phyloP scores from a whole-genome alignment of 2,329 filamentous ascomycete species.

The Penicillium verrucosum region DNA sequence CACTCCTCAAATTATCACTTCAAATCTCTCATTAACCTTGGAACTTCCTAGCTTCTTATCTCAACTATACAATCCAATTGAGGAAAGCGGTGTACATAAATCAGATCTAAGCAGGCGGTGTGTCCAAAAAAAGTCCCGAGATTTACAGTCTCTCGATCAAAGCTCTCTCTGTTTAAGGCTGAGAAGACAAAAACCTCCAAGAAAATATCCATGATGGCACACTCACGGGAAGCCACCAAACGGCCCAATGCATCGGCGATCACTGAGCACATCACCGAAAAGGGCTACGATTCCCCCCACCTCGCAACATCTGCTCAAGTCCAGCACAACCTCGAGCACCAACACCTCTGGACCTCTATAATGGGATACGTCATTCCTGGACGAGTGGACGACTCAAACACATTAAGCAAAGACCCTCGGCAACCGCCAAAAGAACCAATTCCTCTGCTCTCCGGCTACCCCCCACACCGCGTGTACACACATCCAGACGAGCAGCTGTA shows the following conservation, averaged over 20 bases:
- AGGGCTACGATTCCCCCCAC: conserved; percentile 25
- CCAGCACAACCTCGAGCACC: conserved; percentile 61
- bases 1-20: not conserved
- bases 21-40: not conserved
- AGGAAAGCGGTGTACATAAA: conserved; percentile 12
- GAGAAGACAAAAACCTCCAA: not conserved
- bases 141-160: conserved; percentile 1
- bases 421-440: conserved; percentile 25
- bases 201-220: conserved; percentile 16
- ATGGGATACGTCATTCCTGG: conserved; percentile 42
- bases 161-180: not conserved
- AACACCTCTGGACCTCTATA: conserved; percentile 61
- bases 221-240: not conserved
- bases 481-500: conserved; percentile 64
- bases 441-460: conserved; percentile 58
- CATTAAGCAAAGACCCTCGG: not conserved
- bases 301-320: conserved; percentile 56
- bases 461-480: conserved; percentile 58
- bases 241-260: conserved; percentile 38
- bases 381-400: not conserved
- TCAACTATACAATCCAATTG: not conserved
- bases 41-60: not conserved
- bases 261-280: conserved; percentile 37
- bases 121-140: not conserved
- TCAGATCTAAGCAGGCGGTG: conserved; percentile 8